phyloP scores from a whole-genome alignment of 1,284 basidiomycete genomes.

The Apiotrichum montevideense region DNA sequence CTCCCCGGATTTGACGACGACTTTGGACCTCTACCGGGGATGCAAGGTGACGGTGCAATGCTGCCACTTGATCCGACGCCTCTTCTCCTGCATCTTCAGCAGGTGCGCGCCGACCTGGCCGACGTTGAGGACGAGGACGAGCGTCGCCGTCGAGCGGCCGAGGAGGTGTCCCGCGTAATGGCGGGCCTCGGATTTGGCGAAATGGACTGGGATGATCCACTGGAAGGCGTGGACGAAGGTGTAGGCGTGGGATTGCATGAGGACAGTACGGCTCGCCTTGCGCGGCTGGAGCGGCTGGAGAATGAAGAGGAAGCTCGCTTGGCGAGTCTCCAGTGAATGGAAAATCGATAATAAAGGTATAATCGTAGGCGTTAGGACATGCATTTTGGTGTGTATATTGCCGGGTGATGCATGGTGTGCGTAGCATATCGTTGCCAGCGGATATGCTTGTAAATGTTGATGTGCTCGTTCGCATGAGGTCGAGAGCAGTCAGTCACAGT shows the following conservation, averaged over 20 bases:
- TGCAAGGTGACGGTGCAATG: not conserved
- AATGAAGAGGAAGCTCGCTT: not conserved
- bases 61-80: conserved; percentile 38
- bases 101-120: conserved; percentile 35
- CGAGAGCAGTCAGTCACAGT: too few relatives aligned
- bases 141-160: conserved; percentile 32
- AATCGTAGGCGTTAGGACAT: too few relatives aligned
- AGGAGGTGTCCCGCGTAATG: conserved; percentile 38
- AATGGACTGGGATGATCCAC: conserved; percentile 14
- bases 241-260: not conserved
- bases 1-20: conserved; percentile 32
- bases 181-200: conserved; percentile 24
- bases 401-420: too few relatives aligned
- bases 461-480: too few relatives aligned
- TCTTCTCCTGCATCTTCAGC: conserved; percentile 35
- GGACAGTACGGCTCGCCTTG: not conserved
- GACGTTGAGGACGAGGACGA: conserved; percentile 35
- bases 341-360: too few relatives aligned
- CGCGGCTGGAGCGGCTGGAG: not conserved
- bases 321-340: too few relatives aligned
- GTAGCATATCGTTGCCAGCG: too few relatives aligned
- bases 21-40: conserved; percentile 16
- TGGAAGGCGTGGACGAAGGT: conserved; percentile 6
- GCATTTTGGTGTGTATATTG: too few relatives aligned
- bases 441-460: too few relatives aligned